These are phyloP conservation scores for Leptographium wingfieldii DNA, from an alignment of 2,329 filamentous ascomycete species.

Conservation along the genomic window DNA sequence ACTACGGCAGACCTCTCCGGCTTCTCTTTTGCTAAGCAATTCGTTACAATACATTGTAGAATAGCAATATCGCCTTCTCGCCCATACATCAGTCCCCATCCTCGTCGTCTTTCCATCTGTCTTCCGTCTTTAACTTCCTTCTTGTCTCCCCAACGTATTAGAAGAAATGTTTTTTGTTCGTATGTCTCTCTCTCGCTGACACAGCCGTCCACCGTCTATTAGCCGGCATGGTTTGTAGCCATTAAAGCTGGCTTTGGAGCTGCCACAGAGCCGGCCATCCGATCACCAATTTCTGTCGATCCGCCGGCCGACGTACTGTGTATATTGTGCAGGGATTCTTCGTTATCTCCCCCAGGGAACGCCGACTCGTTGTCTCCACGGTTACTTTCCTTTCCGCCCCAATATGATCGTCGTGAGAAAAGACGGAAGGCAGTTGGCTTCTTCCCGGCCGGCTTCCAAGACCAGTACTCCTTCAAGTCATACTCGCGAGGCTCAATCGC, in stretches of 20 bases:
- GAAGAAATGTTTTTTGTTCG: no score
- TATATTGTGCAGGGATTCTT: conserved; percentile 5
- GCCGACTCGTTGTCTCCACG: conserved; percentile 6
- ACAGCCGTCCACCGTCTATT: neutral
- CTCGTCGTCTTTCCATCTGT: no score
- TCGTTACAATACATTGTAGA: no score
- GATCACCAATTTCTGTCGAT: conserved; percentile 1
- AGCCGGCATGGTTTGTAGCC: neutral
- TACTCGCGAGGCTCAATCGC: conserved; percentile 36
- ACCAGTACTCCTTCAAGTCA: conserved; percentile 43
- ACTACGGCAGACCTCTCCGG: neutral
- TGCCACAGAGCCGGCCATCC: neutral
- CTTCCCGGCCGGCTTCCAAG: conserved; percentile 35
- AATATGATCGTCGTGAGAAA: conserved; percentile 16
- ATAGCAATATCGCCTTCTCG: no score
- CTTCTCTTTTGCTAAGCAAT: no score
- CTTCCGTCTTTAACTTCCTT: no score
- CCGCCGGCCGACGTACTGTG: neutral
- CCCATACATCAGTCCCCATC: no score
- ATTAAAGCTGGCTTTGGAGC: conserved; percentile 4
- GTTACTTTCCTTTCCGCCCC: conserved; percentile 13
- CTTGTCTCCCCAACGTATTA: no score
- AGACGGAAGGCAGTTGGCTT: conserved; percentile 34
- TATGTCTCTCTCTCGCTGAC: neutral
- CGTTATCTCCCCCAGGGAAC: conserved; percentile 5